phyloP scores from a whole-genome alignment of 192 early-diverging fungal genomes.

The Martensiomyces pterosporus region DNA sequence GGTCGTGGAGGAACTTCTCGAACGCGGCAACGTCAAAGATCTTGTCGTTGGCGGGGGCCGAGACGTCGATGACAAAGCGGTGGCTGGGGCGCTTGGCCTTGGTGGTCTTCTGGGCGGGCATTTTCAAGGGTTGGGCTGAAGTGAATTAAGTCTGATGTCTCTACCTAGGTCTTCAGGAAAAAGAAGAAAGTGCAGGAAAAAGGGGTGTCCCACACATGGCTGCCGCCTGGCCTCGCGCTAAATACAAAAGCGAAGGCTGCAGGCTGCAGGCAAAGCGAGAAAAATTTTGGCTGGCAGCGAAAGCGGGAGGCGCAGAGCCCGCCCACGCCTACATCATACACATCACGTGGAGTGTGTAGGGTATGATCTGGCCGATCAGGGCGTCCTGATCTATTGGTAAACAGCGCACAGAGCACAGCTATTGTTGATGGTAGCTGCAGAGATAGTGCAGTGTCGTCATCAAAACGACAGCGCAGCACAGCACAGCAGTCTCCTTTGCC shows the following conservation, averaged over 20 bases:
- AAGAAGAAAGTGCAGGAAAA: slow-evolving; percentile 44
- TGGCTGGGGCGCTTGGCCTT: slow-evolving; percentile 59
- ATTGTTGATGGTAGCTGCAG: too few relatives aligned
- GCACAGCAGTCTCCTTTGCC: too few relatives aligned
- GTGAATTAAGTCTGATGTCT: slow-evolving; percentile 9
- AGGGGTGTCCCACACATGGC: slow-evolving; percentile 8
- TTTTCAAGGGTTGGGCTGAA: slow-evolving; percentile 1
- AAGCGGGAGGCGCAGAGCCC: too few relatives aligned
- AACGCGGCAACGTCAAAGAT: slow-evolving; percentile 97
- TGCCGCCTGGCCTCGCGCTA: slow-evolving; percentile 3
- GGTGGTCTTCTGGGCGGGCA: slow-evolving; percentile 42
- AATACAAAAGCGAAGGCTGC: too few relatives aligned
- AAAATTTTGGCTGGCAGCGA: too few relatives aligned
- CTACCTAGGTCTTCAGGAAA: slow-evolving; percentile 45
- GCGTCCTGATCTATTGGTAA: too few relatives aligned
- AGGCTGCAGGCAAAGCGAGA: too few relatives aligned
- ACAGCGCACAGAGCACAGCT: too few relatives aligned
- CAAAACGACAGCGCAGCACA: too few relatives aligned
- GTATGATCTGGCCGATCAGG: slow-evolving; percentile 3
- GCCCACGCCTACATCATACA: too few relatives aligned
- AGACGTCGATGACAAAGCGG: slow-evolving; percentile 94
- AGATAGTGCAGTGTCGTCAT: too few relatives aligned
- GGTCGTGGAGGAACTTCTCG: slow-evolving; percentile 98
- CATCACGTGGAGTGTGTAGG: slow-evolving; percentile 11
- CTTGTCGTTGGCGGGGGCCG: slow-evolving; percentile 87